Evolutionary conservation across 2,329 filamentous ascomycete species (phyloP).

Genomic region (Bipolaris gigantea): DNA sequence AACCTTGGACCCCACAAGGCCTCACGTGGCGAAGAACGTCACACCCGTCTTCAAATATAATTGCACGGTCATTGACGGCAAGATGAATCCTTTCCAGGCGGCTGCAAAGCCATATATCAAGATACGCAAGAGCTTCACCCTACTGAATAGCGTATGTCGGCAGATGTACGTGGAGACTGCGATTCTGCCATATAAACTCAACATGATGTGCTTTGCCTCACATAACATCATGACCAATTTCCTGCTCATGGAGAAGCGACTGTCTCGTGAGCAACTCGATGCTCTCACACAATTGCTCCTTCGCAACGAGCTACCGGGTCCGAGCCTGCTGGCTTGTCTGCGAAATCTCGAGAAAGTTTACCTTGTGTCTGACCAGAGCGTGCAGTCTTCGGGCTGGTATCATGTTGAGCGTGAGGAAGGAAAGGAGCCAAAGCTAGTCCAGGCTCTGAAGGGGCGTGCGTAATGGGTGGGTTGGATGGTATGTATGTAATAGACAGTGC

Average conservation of each 20-base stretch:
- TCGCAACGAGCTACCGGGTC: slow-evolving; percentile 16
- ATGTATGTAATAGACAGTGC: background rate
- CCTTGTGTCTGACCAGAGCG: slow-evolving; percentile 9
- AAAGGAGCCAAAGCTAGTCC: slow-evolving; percentile 17
- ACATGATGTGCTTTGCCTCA: slow-evolving; percentile 25
- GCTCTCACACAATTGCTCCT: slow-evolving; percentile 26
- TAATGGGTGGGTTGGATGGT: background rate
- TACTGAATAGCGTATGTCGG: slow-evolving; percentile 32
- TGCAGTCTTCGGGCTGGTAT: slow-evolving; percentile 18
- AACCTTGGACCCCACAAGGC: background rate
- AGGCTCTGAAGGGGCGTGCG: background rate
- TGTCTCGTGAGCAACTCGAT: slow-evolving; percentile 24
- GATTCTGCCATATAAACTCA: slow-evolving; percentile 29
- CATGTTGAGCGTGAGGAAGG: slow-evolving; percentile 21
- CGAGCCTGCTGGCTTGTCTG: slow-evolving; percentile 22
- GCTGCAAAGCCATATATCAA: slow-evolving; percentile 8
- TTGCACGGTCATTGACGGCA: slow-evolving; percentile 19
- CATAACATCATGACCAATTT: slow-evolving; percentile 35
- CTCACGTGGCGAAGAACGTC: background rate
- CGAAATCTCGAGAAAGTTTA: slow-evolving; percentile 26
- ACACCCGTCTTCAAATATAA: slow-evolving; percentile 28
- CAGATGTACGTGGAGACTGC: slow-evolving; percentile 38
- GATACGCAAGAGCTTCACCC: slow-evolving; percentile 14
- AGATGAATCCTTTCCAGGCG: slow-evolving; percentile 16
- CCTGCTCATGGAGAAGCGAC: slow-evolving; percentile 24